Evolutionary conservation across 1,284 basidiomycete species (phyloP).

Genomic region (Chalciporus piperatoides): DNA sequence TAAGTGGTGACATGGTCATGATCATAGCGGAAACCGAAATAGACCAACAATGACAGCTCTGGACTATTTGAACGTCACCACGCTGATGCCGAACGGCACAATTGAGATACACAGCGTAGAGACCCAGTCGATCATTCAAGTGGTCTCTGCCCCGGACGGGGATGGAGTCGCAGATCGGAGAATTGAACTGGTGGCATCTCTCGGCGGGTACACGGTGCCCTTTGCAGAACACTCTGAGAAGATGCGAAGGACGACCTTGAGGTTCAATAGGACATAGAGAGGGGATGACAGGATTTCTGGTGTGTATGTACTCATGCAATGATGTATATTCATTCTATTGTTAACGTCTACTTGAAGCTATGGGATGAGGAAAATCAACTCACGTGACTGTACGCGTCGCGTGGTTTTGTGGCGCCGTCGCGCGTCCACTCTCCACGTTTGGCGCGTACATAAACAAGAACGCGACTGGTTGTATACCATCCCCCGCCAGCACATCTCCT

Average conservation of each 20-base stretch:
- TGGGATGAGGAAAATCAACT: slow-evolving; percentile 14
- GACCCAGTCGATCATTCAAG: slow-evolving; percentile 72
- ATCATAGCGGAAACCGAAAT: not conserved
- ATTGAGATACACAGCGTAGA: slow-evolving; percentile 80
- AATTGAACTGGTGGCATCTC: slow-evolving; percentile 43
- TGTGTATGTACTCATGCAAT: slow-evolving; percentile 25
- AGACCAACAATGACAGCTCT: slow-evolving; percentile 48
- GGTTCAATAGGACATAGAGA: slow-evolving; percentile 22
- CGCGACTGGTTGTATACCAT: not conserved
- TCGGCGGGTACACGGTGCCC: slow-evolving; percentile 58
- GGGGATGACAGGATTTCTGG: slow-evolving; percentile 4
- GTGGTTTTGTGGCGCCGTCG: slow-evolving; percentile 18
- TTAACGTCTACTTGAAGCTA: slow-evolving; percentile 5
- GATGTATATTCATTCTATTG: slow-evolving; percentile 4
- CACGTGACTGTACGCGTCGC: slow-evolving; percentile 26
- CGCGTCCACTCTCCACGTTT: not conserved
- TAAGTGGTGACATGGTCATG: slow-evolving; percentile 39
- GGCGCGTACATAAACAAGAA: slow-evolving; percentile 15
- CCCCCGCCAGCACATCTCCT: not conserved
- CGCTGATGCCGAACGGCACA: slow-evolving; percentile 73
- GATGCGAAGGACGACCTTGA: slow-evolving; percentile 40
- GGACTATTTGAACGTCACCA: slow-evolving; percentile 77
- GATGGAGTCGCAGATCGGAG: slow-evolving; percentile 28
- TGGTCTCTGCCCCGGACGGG: slow-evolving; percentile 50
- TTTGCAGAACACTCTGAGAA: slow-evolving; percentile 56